Conservation (phyloP, 306 rosid genomes). For the Vicia faba region DNA sequence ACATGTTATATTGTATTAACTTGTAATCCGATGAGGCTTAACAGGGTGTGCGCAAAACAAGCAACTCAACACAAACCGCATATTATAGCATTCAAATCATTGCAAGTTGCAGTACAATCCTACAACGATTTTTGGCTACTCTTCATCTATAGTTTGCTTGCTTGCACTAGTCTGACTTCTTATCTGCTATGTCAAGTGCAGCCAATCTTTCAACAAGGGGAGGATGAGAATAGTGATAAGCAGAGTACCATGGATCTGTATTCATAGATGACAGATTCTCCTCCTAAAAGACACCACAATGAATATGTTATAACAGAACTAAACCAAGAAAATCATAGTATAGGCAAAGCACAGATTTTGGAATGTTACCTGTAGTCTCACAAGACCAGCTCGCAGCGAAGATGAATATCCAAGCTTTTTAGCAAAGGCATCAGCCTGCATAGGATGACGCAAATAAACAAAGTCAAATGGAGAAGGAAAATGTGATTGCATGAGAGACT, state of each 20-base stretch:
- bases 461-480: neutral
- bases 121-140: constrained; percentile 29
- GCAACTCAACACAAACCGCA: constrained; percentile 23
- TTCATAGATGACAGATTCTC: constrained; percentile 97
- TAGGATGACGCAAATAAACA: constrained; percentile 18
- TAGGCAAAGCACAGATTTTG: constrained; percentile 7
- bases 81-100: constrained; percentile 28
- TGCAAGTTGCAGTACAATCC: constrained; percentile 31
- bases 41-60: neutral
- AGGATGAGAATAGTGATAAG: constrained; percentile 97
- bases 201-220: constrained; percentile 94
- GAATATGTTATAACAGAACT: constrained; percentile 3
- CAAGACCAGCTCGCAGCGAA: constrained; percentile 67
- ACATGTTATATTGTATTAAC: neutral
- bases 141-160: constrained; percentile 36
- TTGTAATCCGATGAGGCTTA: neutral
- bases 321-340: constrained; percentile 11
- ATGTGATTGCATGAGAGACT: neutral
- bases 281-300: constrained; percentile 58
- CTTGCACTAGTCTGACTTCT: constrained; percentile 59
- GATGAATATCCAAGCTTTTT: constrained; percentile 81
- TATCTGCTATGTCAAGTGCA: constrained; percentile 64
- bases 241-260: constrained; percentile 97
- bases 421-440: constrained; percentile 90
- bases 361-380: constrained; percentile 74